phyloP scores from a whole-genome alignment of 345 rosid genomes.

The Toxicodendron radicans region DNA sequence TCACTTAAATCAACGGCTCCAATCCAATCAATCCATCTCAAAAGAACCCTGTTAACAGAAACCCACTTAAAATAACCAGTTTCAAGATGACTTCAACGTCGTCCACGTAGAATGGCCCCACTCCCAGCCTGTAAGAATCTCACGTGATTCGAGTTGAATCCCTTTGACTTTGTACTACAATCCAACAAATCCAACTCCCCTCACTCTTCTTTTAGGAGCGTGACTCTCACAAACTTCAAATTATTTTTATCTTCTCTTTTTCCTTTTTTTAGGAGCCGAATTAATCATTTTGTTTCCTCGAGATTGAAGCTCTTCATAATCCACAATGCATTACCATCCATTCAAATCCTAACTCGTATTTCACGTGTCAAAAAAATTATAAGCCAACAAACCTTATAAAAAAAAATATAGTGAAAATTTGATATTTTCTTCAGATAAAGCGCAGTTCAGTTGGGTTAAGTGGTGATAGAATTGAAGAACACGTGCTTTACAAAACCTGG shows the following conservation, averaged over 20 bases:
- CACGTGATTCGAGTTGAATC: constrained; percentile 53
- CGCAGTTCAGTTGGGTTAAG: too few species aligned
- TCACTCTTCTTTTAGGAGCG: constrained; percentile 24
- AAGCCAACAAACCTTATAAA: too few species aligned
- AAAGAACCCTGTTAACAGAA: not conserved
- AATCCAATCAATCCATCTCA: constrained; percentile 16
- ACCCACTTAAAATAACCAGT: constrained; percentile 15
- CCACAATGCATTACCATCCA: too few species aligned
- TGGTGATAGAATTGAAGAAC: not conserved
- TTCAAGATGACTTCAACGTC: constrained; percentile 35
- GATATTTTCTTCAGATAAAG: too few species aligned
- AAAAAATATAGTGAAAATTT: too few species aligned
- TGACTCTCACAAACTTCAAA: constrained; percentile 7
- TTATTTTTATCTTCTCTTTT: too few species aligned
- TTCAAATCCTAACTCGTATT: too few species aligned
- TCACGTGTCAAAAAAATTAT: too few species aligned
- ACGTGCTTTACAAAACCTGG: constrained; percentile 21
- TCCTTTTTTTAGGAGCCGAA: too few species aligned
- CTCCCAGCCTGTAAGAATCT: constrained; percentile 63
- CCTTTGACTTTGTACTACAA: constrained; percentile 32
- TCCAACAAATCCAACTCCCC: not conserved
- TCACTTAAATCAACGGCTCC: constrained; percentile 39
- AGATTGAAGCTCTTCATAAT: not conserved
- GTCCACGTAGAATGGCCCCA: constrained; percentile 51
- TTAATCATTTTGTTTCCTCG: not conserved